These are phyloP conservation scores for Reticulascus tulasneorum DNA, from an alignment of 2,329 filamentous ascomycete species.

Conservation along the genomic window DNA sequence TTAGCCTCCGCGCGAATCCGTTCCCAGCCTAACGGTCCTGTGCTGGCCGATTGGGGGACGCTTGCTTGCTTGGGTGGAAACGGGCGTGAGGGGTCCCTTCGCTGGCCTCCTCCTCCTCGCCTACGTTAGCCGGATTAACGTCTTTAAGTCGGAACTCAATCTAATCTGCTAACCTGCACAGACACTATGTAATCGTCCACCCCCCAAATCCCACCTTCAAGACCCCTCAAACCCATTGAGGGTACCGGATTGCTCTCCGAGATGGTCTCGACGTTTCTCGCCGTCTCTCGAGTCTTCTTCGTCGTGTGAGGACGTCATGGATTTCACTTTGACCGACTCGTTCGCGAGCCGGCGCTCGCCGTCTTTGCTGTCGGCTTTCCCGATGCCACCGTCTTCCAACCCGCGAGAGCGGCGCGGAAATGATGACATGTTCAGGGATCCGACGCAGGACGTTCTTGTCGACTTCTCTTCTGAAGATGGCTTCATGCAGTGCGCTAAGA, in stretches of 20 bases:
- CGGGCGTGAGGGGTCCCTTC: slow-evolving; percentile 8
- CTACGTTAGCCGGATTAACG: too few species aligned
- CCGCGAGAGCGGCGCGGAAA: slow-evolving; percentile 17
- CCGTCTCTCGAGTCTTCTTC: slow-evolving; percentile 18
- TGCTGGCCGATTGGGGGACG: not conserved
- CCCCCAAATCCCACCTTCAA: slow-evolving; percentile 2
- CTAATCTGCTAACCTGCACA: slow-evolving; percentile 12
- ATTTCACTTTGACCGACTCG: slow-evolving; percentile 26
- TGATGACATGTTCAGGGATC: slow-evolving; percentile 40
- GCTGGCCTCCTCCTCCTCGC: not conserved
- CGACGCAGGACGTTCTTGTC: slow-evolving; percentile 40
- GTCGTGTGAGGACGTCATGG: slow-evolving; percentile 19
- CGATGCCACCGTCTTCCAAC: slow-evolving; percentile 17
- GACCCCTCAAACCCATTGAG: slow-evolving; percentile 20
- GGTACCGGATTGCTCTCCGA: slow-evolving; percentile 27
- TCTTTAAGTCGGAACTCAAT: slow-evolving; percentile 1
- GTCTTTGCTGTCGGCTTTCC: slow-evolving; percentile 16
- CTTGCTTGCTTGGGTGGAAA: slow-evolving; percentile 2
- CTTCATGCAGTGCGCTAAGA: slow-evolving; percentile 51
- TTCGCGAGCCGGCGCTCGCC: slow-evolving; percentile 22
- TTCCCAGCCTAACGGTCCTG: slow-evolving; percentile 5
- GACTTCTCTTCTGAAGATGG: slow-evolving; percentile 55
- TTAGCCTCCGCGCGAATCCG: slow-evolving; percentile 5
- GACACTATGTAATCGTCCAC: slow-evolving; percentile 6
- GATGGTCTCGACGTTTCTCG: slow-evolving; percentile 28